phyloP scores from a whole-genome alignment of 768 basidiomycete species.

The Mycena galericulata region DNA sequence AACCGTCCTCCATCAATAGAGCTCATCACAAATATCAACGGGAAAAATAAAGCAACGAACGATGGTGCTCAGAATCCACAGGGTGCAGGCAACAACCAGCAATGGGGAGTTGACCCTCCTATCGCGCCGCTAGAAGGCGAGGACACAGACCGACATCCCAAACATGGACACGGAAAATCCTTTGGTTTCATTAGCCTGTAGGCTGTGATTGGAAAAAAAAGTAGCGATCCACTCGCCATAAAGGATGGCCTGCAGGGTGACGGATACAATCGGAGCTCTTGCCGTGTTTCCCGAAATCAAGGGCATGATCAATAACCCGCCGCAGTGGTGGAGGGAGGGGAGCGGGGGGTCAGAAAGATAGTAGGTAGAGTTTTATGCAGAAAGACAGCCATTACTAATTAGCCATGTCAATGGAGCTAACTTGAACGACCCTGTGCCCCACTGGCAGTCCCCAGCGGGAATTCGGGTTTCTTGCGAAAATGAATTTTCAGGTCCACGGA shows the following conservation, averaged over 20 bases:
- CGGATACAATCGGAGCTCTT: background rate
- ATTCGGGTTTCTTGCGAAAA: too few species aligned
- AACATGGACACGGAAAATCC: conserved; percentile 11
- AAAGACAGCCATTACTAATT: too few species aligned
- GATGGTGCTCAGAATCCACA: conserved; percentile 5
- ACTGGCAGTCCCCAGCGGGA: too few species aligned
- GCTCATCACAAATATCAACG: too few species aligned
- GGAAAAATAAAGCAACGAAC: background rate
- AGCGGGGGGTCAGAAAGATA: background rate
- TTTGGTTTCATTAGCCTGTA: background rate
- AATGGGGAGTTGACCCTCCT: background rate
- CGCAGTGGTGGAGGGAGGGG: too few species aligned
- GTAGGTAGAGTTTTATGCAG: background rate
- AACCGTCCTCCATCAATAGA: too few species aligned
- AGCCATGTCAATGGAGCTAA: too few species aligned
- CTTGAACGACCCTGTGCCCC: too few species aligned
- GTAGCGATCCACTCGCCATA: conserved; percentile 1
- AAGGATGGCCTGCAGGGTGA: background rate
- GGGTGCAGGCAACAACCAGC: background rate
- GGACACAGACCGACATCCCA: conserved; percentile 6
- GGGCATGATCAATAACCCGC: background rate
- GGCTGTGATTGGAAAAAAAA: too few species aligned
- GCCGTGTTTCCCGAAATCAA: background rate
- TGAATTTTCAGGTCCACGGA: too few species aligned
- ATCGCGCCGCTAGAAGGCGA: background rate